phyloP scores from a whole-genome alignment of 257 asterid species.

The Striga asiatica region DNA sequence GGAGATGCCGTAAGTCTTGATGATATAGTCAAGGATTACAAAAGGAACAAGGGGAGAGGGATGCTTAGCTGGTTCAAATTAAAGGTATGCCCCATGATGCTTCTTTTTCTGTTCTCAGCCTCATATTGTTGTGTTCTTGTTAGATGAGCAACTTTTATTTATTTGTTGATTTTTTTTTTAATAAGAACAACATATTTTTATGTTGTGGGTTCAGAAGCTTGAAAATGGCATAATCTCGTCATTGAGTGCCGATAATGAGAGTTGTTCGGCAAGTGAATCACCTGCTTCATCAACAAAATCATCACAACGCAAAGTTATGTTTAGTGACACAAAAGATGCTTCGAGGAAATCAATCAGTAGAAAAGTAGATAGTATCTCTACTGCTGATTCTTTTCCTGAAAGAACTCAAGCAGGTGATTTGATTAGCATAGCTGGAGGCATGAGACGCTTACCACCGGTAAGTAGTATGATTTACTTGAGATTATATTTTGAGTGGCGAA shows the following conservation, averaged over 20 bases:
- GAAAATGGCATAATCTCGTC: conserved; percentile 32
- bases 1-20: conserved; percentile 41
- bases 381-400: conserved; percentile 35
- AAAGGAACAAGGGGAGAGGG: conserved; percentile 53
- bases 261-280: conserved; percentile 54
- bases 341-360: conserved; percentile 52
- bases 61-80: conserved; percentile 81
- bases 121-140: background rate
- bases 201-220: conserved; percentile 48
- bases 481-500: no score
- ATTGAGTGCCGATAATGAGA: conserved; percentile 43
- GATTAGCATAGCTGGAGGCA: conserved; percentile 53
- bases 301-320: conserved; percentile 31
- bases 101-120: conserved; percentile 11
- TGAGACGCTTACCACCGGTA: conserved; percentile 52
- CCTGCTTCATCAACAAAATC: conserved; percentile 60
- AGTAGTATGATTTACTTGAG: conserved; percentile 22
- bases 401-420: conserved; percentile 81
- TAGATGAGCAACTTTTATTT: background rate
- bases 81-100: conserved; percentile 34
- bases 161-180: background rate
- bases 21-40: conserved; percentile 52
- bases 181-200: background rate
- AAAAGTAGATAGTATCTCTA: conserved; percentile 31
- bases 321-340: conserved; percentile 47